A percentile compares a stretch with the other conserved stretches of the same genome.
Evolutionary conservation across 805 yeast species (phyloP).

Genomic region (Pichia phayaonensis): DNA sequence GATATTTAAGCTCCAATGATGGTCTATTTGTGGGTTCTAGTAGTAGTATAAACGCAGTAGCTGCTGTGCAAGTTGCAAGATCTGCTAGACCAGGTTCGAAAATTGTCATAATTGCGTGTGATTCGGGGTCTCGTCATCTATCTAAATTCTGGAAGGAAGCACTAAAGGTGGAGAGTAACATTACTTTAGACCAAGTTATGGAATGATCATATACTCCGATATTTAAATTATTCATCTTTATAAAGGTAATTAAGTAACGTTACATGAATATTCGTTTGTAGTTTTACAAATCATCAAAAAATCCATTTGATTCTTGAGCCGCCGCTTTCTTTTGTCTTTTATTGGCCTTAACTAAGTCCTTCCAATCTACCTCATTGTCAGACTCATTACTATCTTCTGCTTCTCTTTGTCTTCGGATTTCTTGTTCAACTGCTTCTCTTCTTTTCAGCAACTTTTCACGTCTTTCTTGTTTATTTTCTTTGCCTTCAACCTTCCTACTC

Average conservation of each 20-base stretch:
- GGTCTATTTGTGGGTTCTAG: slow-evolving; percentile 91
- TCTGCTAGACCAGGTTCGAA: slow-evolving; percentile 48
- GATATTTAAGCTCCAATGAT: slow-evolving; percentile 68
- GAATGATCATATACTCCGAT: slow-evolving; percentile 5
- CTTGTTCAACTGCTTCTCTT: slow-evolving; percentile 59
- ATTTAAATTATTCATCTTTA: neutral
- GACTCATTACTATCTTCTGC: slow-evolving; percentile 33
- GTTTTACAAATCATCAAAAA: slow-evolving; percentile 49
- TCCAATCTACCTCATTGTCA: slow-evolving; percentile 73
- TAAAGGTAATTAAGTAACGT: neutral
- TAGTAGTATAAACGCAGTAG: slow-evolving; percentile 91
- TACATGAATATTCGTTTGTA: neutral
- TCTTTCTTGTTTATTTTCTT: slow-evolving; percentile 54
- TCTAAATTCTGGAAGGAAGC: slow-evolving; percentile 90
- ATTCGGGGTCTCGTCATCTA: slow-evolving; percentile 83
- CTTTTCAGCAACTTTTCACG: slow-evolving; percentile 61
- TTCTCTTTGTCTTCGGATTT: slow-evolving; percentile 34
- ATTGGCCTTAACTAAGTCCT: slow-evolving; percentile 59
- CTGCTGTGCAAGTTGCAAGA: slow-evolving; percentile 59
- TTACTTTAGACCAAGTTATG: slow-evolving; percentile 34
- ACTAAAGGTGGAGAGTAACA: slow-evolving; percentile 27
- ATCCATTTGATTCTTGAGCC: slow-evolving; percentile 37
- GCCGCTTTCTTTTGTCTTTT: slow-evolving; percentile 47
- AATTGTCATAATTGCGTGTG: slow-evolving; percentile 84
- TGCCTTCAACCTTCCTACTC: slow-evolving; percentile 63